Evolutionary conservation across 352 stramenopile species (phyloP).

Genomic region (Pythium folliculosum): DNA sequence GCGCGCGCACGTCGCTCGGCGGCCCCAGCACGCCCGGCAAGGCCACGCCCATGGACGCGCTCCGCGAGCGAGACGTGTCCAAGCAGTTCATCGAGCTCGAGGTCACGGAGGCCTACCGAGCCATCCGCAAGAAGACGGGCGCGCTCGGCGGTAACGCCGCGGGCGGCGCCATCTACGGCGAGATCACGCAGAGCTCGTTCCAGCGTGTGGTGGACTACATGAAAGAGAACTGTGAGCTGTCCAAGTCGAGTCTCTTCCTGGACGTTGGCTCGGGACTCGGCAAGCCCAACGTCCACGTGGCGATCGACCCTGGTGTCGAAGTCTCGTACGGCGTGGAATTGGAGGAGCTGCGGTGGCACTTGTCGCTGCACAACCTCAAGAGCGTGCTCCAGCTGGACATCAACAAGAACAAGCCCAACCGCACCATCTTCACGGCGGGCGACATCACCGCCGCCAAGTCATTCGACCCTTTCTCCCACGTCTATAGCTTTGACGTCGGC

Average conservation of each 20-base stretch:
- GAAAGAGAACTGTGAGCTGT: conserved; percentile 92
- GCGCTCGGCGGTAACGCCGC: conserved; percentile 94
- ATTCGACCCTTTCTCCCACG: conserved; percentile 97
- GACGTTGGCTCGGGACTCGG: conserved; percentile 97
- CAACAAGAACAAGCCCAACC: conserved; percentile 54
- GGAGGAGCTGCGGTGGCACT: conserved; percentile 93
- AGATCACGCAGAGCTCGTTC: conserved; percentile 97
- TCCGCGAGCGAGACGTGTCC: conserved; percentile 64
- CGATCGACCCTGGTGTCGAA: conserved; percentile 94
- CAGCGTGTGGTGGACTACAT: conserved; percentile 96
- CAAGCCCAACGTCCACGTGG: conserved; percentile 98
- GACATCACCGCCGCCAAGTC: conserved; percentile 94
- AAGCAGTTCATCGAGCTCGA: conserved; percentile 81
- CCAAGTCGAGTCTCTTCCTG: conserved; percentile 90
- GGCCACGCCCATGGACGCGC: conserved; percentile 58
- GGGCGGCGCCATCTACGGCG: conserved; percentile 97
- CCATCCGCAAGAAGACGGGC: conserved; percentile 94
- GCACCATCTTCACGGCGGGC: conserved; percentile 90
- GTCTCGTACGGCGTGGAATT: conserved; percentile 96
- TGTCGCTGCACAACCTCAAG: conserved; percentile 93
- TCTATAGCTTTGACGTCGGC: conserved; percentile 99
- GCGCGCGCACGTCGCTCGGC: conserved; percentile 53
- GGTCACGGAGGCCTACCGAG: conserved; percentile 88
- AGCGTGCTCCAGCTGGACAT: conserved; percentile 79
- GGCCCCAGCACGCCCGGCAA: conserved; percentile 60